phyloP scores from a whole-genome alignment of 2,329 filamentous ascomycete genomes.

The Diaporthe sp. region DNA sequence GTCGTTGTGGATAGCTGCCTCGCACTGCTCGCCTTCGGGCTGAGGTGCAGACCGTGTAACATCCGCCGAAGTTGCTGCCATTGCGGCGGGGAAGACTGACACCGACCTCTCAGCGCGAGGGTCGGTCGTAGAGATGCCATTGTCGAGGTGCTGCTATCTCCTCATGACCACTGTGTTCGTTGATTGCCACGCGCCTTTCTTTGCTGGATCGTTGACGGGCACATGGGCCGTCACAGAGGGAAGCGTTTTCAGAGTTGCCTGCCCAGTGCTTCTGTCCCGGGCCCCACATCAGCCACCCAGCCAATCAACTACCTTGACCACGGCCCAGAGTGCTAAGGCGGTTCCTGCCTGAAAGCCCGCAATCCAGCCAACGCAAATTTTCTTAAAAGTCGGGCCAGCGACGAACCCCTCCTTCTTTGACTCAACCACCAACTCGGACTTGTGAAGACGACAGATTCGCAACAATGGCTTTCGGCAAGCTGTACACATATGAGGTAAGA shows the following conservation, averaged over 20 bases:
- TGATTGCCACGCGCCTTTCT: constrained; percentile 18
- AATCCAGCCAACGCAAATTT: not conserved
- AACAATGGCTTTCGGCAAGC: constrained; percentile 97
- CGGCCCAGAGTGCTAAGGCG: not conserved
- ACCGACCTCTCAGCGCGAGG: constrained; percentile 32
- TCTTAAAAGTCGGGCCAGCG: constrained; percentile 17
- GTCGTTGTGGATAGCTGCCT: constrained; percentile 30
- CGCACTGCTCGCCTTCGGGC: constrained; percentile 23
- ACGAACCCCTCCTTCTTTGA: constrained; percentile 33
- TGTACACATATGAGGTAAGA: constrained; percentile 86
- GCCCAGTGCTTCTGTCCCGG: not conserved
- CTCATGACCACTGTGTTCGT: constrained; percentile 34
- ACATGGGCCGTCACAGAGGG: constrained; percentile 32
- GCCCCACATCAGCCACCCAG: not conserved
- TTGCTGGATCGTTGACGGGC: not conserved
- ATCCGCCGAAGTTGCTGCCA: constrained; percentile 34
- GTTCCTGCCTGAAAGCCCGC: constrained; percentile 18
- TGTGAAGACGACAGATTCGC: constrained; percentile 44
- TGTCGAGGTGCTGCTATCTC: constrained; percentile 30
- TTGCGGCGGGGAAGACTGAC: constrained; percentile 35
- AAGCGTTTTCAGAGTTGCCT: constrained; percentile 19
- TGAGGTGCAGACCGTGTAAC: constrained; percentile 33
- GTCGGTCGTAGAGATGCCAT: constrained; percentile 36
- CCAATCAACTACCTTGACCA: not conserved
- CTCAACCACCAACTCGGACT: constrained; percentile 37